Base-by-base conservation (phyloP, 305 asterid genomes). In the Ajuga reptans region DNA sequence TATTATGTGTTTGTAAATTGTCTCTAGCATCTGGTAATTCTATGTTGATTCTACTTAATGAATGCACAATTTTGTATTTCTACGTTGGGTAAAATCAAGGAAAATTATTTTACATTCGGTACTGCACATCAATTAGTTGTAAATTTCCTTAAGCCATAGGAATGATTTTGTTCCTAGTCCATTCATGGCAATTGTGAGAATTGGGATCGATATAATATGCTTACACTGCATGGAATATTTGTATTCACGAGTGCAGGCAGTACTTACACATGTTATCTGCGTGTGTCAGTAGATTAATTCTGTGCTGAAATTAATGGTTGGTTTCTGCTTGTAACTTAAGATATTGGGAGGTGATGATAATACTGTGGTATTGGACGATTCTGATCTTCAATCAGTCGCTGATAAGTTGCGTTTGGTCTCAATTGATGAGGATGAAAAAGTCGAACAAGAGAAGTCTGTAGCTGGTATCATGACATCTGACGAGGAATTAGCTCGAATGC, bases 401-500 rank as follows among this genome's bases (percentile, higher is more conserved):
- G 77, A 85, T 61, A 92, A 78, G 78, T 84, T 89, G 46, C 83
- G 78, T 59, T 62, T 92, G 83, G 77, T 89, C 64, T 74, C 87
- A 8, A 57, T 86, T 62, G 84, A 78, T 27, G 88, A 78, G 66
- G 87, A 73, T 53, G 84, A 77, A 56, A 78, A 64, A 8, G 72
- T 71, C 37, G 47, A 66, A 67, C 80, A 73, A 61, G 85, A 74
- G 56, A 69, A 79, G 49, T 36, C 85, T 49, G 84, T 58, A 12
- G 52, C 79, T 45, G 83, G 82, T 52, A 45, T 79, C 53, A 61
- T 73, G 36, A 72, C 52, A 60, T 92, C 98, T 3, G 98, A 92
- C 41, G 96, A 92, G 82, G 95, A 86, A 72, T 80, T 92, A 50
- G 96, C 98, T 68, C 87, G 91, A 51, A 74, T 70, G 78, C 80